Evolutionary conservation across 805 yeast species (phyloP), one percentile per base, ranked within the genome.

Genomic region (Clavispora carvajalis): DNA sequence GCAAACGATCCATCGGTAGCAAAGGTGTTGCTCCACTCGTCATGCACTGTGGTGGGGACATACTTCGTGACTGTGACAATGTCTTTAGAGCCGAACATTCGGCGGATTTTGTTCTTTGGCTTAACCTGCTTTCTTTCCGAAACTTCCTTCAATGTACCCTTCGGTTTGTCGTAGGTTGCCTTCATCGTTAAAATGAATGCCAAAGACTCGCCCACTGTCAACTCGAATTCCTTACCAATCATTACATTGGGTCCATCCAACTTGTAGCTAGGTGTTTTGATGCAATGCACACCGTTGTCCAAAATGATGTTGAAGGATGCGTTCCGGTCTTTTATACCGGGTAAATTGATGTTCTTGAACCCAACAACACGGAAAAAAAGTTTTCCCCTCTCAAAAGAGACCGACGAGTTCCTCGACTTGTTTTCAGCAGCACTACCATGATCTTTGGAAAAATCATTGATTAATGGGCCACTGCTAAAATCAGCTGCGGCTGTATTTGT

Each of bases 1-100:
- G 88, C 96, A 70, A 86, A 89, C 26, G 96, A 86, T 2, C 98
- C 98, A 59, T 88, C 95, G 24, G 72, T 70, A 1, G 97, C 96
- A 47, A 88, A 73, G 40, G 76, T 64, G 24, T 68, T 60, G 24
- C 74, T 76, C 83, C 91, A 76, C 2, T 72, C 63, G 63, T 85
- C 95, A 4, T 62, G 59, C 1, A 73, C 67, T 23, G 74, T 70
- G 45, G 69, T 68, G 2, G 80, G 70, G 5, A 80, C 74, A 45
- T 70, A 76, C 47, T 65, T 77, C 38, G 78, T 76, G 2, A 75
- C 67, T 3, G 73, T 69, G 30, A 76, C 53, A 11, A 69, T 52
- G 33, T 74, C 75, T 51, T 72, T 76, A 48, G 64, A 68, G 13
- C 79, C 77, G 43, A 76, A 60, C 25, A 73, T 35, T 43, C 75